Evolutionary conservation across 1,284 basidiomycete genomes (phyloP).

Genomic region (Hemileccinum hortonii): DNA sequence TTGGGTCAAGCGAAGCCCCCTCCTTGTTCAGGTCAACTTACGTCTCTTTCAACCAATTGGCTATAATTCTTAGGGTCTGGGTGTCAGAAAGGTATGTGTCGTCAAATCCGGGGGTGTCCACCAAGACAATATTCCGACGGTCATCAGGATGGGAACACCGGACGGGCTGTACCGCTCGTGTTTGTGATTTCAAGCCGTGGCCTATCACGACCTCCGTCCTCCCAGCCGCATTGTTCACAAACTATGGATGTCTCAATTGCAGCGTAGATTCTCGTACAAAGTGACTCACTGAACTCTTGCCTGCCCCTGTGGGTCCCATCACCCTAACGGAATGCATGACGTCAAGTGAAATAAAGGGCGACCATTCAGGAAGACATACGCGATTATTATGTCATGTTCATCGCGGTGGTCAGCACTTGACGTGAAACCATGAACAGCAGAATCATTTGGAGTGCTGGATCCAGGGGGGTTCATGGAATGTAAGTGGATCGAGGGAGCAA

Average conservation of each 20-base stretch:
- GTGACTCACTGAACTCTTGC: constrained; percentile 39
- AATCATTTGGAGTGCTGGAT: neutral
- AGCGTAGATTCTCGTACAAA: neutral
- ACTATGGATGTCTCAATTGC: constrained; percentile 11
- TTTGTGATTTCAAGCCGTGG: constrained; percentile 6
- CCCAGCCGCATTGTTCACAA: constrained; percentile 18
- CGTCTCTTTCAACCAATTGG: constrained; percentile 23
- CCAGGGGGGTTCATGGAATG: neutral
- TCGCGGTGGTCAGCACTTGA: neutral
- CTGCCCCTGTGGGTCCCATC: constrained; percentile 42
- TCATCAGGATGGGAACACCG: constrained; percentile 16
- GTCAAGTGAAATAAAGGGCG: neutral
- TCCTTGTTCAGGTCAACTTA: constrained; percentile 3
- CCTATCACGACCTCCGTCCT: neutral
- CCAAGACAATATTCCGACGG: constrained; percentile 17
- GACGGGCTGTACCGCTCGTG: constrained; percentile 11
- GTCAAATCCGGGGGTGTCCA: constrained; percentile 30
- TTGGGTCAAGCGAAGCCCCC: neutral
- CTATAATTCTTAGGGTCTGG: neutral
- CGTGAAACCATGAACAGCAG: neutral
- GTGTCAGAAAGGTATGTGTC: constrained; percentile 17
- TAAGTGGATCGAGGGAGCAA: neutral
- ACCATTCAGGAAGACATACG: constrained; percentile 11
- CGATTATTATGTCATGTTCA: constrained; percentile 14
- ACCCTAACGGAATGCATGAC: constrained; percentile 23